Percentiles rank a stretch among this genome's conserved stretches.
These are phyloP conservation scores for Coniophora puteana DNA, from an alignment of 1,284 basidiomycete genomes.

Conservation along the genomic window DNA sequence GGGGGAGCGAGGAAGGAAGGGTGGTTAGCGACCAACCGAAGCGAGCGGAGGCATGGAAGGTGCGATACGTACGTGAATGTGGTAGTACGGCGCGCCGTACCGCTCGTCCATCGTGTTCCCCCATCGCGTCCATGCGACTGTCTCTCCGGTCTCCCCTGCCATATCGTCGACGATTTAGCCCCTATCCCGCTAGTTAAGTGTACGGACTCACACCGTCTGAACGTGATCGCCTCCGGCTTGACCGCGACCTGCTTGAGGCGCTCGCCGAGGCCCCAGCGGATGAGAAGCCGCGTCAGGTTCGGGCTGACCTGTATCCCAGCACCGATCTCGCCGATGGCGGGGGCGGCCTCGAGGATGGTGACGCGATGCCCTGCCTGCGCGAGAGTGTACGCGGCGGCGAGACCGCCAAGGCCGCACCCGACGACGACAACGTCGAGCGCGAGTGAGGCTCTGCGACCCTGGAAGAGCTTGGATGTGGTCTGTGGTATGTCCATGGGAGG, in stretches of 20 bases:
- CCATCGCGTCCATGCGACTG: constrained; percentile 41
- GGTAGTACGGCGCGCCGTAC: constrained; percentile 49
- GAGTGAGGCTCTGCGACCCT: constrained; percentile 22
- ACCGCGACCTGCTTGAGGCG: constrained; percentile 39
- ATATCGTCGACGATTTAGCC: neutral
- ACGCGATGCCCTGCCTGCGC: constrained; percentile 46
- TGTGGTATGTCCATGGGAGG: neutral
- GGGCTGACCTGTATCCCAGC: constrained; percentile 48
- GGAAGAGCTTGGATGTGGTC: constrained; percentile 17
- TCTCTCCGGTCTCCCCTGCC: constrained; percentile 37
- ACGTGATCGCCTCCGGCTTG: constrained; percentile 37
- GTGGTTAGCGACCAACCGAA: neutral
- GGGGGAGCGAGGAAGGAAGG: constrained; percentile 6
- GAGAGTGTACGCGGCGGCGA: constrained; percentile 43
- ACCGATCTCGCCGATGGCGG: constrained; percentile 38
- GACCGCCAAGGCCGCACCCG: constrained; percentile 50
- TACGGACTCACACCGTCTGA: constrained; percentile 41
- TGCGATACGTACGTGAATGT: constrained; percentile 38
- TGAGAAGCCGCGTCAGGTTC: constrained; percentile 45
- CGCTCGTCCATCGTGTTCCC: constrained; percentile 36
- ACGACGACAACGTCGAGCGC: constrained; percentile 42
- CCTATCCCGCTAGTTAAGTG: neutral
- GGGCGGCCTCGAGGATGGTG: constrained; percentile 41
- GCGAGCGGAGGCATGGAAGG: neutral
- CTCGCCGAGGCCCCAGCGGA: constrained; percentile 48